Evolutionary conservation across 2,329 filamentous ascomycete genomes (phyloP), one percentile per base, ranked within the genome.

Genomic region (Aspergillus luchuensis): DNA sequence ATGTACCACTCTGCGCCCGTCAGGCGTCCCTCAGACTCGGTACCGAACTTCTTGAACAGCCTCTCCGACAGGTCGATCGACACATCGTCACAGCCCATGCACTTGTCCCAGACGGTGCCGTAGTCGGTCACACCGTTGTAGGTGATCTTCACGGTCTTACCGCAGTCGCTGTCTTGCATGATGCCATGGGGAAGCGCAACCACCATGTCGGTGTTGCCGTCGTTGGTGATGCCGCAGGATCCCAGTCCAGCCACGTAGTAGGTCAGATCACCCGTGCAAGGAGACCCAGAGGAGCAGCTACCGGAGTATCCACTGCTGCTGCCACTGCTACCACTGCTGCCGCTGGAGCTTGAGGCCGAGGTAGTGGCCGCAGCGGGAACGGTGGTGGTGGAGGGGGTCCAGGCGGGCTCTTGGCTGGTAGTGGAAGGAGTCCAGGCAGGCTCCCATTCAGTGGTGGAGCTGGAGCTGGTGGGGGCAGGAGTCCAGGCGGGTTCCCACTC

Each of bases 121-220:
- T 75, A 80, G 67, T 80, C 73, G 2, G 81, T 82, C 74, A 84
- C 84, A 74, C 89, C 89, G 53, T 83, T 80, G 72, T 80, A 80
- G 43, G 69, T 78, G 78, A 92, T 86, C 66, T 83, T 87, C 71
- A 93, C 84, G 52, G 78, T 86, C 79, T 87, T 84, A 73, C 87
- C 87, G 76, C 91, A 95, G 74, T 86, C 84, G 51, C 85, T 83
- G 81, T 92, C 91, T 67, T 75, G 79, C 86, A 93, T 91, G 71
- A 91, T 78, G 4, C 69, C 78, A 45, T 81, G 68, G 19, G 89
- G 85, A 56, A 96, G 80, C 61, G 91, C 91, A 59, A 95, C 86
- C 61, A 92, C 86, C 72, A 85, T 80, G 19, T 87, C 81, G 4
- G 71, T 74, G 64, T 76, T 72, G 69, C 87, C 86, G 50, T 80